phyloP scores from a whole-genome alignment of 805 yeast species.

The Kuraishia ogatae region DNA sequence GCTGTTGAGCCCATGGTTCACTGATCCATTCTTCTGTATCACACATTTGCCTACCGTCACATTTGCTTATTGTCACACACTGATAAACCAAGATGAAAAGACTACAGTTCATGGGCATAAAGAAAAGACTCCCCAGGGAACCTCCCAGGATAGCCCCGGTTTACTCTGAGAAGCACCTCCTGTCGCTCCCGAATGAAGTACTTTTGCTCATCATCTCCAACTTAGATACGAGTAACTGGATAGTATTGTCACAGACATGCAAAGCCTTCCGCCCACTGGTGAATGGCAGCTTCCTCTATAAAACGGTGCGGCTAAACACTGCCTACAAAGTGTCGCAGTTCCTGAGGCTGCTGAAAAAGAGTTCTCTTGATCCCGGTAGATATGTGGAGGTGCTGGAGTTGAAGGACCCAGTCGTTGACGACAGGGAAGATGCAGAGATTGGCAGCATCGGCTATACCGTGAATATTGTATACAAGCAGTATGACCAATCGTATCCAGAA shows the following conservation, averaged over 20 bases:
- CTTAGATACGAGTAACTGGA: constrained; percentile 14
- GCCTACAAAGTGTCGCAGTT: constrained; percentile 18
- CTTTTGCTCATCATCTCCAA: constrained; percentile 14
- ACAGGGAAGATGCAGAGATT: constrained; percentile 9
- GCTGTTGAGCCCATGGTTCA: background rate
- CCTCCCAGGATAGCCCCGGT: constrained; percentile 5
- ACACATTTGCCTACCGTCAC: too few relatives aligned
- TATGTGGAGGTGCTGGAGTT: constrained; percentile 1
- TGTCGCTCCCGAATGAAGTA: constrained; percentile 16
- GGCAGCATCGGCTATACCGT: constrained; percentile 2
- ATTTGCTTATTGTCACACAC: too few relatives aligned
- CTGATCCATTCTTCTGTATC: too few relatives aligned
- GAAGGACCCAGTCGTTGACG: background rate
- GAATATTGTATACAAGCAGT: background rate
- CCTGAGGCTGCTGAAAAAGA: constrained; percentile 9
- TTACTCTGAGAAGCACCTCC: constrained; percentile 3
- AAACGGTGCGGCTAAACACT: constrained; percentile 14
- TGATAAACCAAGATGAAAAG: constrained; percentile 20
- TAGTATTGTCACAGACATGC: constrained; percentile 15
- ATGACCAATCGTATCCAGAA: constrained; percentile 23
- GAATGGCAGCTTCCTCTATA: constrained; percentile 17
- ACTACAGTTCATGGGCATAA: constrained; percentile 34
- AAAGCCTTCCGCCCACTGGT: constrained; percentile 15
- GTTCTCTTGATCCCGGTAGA: constrained; percentile 8
- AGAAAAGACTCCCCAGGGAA: constrained; percentile 13